Base-by-base conservation (phyloP, 2,329 filamentous ascomycete species). In the Aspergillus amoenus region DNA sequence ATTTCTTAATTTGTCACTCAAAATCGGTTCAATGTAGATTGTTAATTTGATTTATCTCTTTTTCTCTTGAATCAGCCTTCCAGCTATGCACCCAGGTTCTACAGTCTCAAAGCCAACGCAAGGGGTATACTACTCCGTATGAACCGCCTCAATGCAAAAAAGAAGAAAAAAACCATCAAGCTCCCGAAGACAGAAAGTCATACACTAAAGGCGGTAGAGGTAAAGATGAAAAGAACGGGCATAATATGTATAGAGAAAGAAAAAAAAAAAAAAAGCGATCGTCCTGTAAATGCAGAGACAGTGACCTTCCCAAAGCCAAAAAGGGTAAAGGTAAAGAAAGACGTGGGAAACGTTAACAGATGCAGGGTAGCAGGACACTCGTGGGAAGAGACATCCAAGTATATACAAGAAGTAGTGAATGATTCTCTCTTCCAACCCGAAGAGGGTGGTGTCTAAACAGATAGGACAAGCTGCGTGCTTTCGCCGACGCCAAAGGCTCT, bases 391-490 rank as follows among this genome's bases (percentile, higher is more conserved):
- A 39, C 57, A 61, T 56, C 53, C 56, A 65, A 64, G 60, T 68
- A 71, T 68, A 61, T 69, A 67, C 66, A 69, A 63, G 62, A 63
- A 62, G 30, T 30, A 39, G 21, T 50, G 18, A 34, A 55, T 60
- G 64, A 54, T 60, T 22, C 47, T 56, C 43, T 48, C 61, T 57
- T 58, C 34, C 43, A 53, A 47, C 49, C 30, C 32, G 48, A 59
- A 56, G 18, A 15, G 51, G 21, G 21, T 21, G 21, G 57, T 58
- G 56, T 61, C 64, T 71, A 91, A 68, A 91, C 79, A 60, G 89
- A 92, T 68, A 93, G 81, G 70, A 93, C 88, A 73, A 91, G 90
- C 68, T 81, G 79, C 52, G 77, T 72, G 58, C 79, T 76, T 67
- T 78, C 73, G 46, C 73, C 75, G 62, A 78, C 71, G 54, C 76